A percentile compares a stretch with the other conserved stretches of the same genome.
Conservation (phyloP, 352 stramenopile species). For the Aphanomyces cochlioides region DNA sequence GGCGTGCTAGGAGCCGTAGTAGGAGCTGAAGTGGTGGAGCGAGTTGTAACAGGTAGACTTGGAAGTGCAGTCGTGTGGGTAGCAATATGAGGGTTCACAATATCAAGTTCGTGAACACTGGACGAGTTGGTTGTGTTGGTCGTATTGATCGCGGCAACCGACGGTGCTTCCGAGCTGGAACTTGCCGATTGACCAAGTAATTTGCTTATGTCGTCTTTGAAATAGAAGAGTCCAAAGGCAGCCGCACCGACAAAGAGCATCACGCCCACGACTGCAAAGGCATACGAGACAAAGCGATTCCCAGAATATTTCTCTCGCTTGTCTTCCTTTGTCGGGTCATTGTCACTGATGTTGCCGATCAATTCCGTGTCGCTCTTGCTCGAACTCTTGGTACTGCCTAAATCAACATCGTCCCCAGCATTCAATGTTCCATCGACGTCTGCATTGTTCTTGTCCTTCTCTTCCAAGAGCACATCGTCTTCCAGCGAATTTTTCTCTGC, state of each 20-base stretch:
- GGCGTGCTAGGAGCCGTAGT: neutral
- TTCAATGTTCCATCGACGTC: neutral
- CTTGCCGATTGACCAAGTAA: neutral
- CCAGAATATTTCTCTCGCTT: constrained; percentile 24
- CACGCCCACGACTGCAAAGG: constrained; percentile 6
- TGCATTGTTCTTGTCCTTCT: constrained; percentile 24
- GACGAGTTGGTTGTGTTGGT: neutral
- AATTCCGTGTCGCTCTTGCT: constrained; percentile 30
- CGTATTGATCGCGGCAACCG: neutral
- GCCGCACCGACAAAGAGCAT: constrained; percentile 7
- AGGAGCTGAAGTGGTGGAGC: neutral
- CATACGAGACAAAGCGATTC: neutral
- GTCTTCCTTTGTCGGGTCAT: constrained; percentile 25
- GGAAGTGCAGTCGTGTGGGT: too few relatives aligned
- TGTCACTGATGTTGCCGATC: constrained; percentile 20
- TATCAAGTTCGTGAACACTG: neutral
- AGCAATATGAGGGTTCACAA: neutral
- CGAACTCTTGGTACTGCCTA: constrained; percentile 23
- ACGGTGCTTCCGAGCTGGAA: neutral
- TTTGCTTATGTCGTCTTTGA: constrained; percentile 9
- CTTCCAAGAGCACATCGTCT: constrained; percentile 11
- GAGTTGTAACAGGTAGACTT: neutral
- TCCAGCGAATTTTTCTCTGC: constrained; percentile 5
- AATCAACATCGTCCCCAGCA: constrained; percentile 19
- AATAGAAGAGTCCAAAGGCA: constrained; percentile 5